These are phyloP conservation scores for Macrocystidia cucumis DNA, from an alignment of 1,284 basidiomycete species.

Conservation along the genomic window DNA sequence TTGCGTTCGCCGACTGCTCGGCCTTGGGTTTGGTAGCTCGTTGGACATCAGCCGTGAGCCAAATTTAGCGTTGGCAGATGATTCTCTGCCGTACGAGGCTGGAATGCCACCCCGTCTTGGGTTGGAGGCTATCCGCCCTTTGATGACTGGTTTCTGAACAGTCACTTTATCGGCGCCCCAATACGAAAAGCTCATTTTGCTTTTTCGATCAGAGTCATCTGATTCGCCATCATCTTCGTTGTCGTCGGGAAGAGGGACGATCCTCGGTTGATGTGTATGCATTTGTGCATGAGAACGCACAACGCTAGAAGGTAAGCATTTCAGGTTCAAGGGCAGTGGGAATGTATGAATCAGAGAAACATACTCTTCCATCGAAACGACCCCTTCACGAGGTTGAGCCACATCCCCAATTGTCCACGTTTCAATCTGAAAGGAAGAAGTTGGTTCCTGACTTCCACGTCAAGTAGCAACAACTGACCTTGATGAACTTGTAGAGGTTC, in stretches of 20 bases:
- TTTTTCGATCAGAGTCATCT: conserved; percentile 79
- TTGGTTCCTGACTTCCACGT: conserved; percentile 5
- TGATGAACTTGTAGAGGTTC: conserved; percentile 85
- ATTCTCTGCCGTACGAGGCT: conserved; percentile 66
- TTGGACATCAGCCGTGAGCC: conserved; percentile 62
- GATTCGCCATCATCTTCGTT: conserved; percentile 58
- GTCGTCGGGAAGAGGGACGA: conserved; percentile 65
- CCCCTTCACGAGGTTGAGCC: conserved; percentile 61
- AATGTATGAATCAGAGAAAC: conserved; percentile 23
- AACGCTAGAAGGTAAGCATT: conserved; percentile 36
- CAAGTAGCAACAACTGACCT: conserved; percentile 34
- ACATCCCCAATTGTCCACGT: conserved; percentile 82
- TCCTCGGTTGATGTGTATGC: conserved; percentile 52
- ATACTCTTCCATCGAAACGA: conserved; percentile 82
- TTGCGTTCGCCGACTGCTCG: conserved; percentile 55
- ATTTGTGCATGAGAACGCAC: conserved; percentile 58
- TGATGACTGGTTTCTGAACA: conserved; percentile 66
- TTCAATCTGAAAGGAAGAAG: conserved; percentile 52
- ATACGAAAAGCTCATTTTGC: conserved; percentile 88
- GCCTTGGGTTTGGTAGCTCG: conserved; percentile 43
- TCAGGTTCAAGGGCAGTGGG: conserved; percentile 9
- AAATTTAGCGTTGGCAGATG: conserved; percentile 81
- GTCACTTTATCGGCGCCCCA: conserved; percentile 86
- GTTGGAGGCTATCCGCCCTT: conserved; percentile 35
- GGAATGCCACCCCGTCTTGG: conserved; percentile 39